Evolutionary conservation across 2,329 filamentous ascomycete genomes (phyloP).

Genomic region (Alternaria sp.): DNA sequence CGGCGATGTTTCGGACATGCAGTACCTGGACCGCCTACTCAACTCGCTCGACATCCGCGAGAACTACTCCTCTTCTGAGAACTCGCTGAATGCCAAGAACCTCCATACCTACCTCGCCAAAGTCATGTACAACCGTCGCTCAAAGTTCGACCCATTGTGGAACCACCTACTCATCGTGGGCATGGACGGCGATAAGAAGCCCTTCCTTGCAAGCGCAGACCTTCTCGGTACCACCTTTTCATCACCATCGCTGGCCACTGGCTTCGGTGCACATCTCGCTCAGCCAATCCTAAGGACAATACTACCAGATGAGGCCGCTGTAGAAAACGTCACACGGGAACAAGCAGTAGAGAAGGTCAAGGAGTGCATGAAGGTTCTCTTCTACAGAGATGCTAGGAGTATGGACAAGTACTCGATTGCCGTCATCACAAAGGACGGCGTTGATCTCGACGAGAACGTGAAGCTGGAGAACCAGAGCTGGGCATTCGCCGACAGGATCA

Average conservation of each 20-base stretch:
- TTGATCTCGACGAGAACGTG: slow-evolving; percentile 84
- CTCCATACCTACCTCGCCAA: slow-evolving; percentile 96
- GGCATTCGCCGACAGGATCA: slow-evolving; percentile 95
- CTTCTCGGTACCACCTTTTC: slow-evolving; percentile 92
- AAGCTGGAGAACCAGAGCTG: slow-evolving; percentile 96
- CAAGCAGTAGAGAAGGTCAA: slow-evolving; percentile 81
- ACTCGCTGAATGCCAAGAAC: slow-evolving; percentile 84
- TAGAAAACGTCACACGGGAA: slow-evolving; percentile 76
- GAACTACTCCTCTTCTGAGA: slow-evolving; percentile 72
- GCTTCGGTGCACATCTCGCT: slow-evolving; percentile 91
- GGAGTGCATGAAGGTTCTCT: slow-evolving; percentile 98
- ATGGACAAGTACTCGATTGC: slow-evolving; percentile 92
- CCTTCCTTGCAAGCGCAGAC: slow-evolving; percentile 92
- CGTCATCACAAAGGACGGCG: slow-evolving; percentile 84
- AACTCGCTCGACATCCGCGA: slow-evolving; percentile 87
- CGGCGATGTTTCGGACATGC: slow-evolving; percentile 98
- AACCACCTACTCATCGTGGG: slow-evolving; percentile 94
- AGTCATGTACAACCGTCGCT: slow-evolving; percentile 93
- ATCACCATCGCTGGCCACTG: slow-evolving; percentile 87
- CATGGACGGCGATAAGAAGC: slow-evolving; percentile 76
- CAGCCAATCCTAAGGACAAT: slow-evolving; percentile 87
- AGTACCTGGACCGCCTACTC: slow-evolving; percentile 94
- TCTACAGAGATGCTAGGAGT: slow-evolving; percentile 94
- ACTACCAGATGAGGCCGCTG: slow-evolving; percentile 84
- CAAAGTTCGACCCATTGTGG: slow-evolving; percentile 97